Evolutionary conservation across 192 early-diverging fungal genomes (phyloP).

Genomic region (Podila minutissima): DNA sequence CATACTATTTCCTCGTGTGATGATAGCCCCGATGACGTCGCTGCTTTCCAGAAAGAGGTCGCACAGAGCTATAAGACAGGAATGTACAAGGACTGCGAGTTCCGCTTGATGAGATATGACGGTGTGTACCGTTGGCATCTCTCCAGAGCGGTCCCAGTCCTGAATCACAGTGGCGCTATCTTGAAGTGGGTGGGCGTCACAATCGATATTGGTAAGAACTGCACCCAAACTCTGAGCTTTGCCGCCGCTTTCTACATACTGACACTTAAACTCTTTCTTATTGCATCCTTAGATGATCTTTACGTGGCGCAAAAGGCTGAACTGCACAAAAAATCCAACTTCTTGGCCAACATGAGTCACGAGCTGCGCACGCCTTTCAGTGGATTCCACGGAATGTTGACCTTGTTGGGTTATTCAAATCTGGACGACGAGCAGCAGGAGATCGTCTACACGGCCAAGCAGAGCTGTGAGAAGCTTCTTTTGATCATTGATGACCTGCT

Average conservation of each 20-base stretch:
- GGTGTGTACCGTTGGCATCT: constrained; percentile 50
- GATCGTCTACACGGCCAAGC: constrained; percentile 59
- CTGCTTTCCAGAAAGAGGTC: constrained; percentile 44
- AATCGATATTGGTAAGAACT: constrained; percentile 41
- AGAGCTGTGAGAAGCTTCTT: constrained; percentile 59
- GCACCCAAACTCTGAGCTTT: no score
- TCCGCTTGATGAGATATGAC: constrained; percentile 47
- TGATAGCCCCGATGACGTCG: constrained; percentile 48
- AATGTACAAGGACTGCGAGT: constrained; percentile 51
- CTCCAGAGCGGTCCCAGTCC: constrained; percentile 30
- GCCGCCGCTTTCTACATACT: no score
- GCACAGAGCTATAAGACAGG: constrained; percentile 49
- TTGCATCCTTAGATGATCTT: constrained; percentile 26
- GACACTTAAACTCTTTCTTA: no score
- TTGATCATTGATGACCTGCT: constrained; percentile 56
- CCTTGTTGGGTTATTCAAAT: constrained; percentile 55
- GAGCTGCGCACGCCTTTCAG: constrained; percentile 56
- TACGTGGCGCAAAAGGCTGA: constrained; percentile 55
- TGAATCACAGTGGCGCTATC: constrained; percentile 42
- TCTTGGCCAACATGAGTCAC: constrained; percentile 61
- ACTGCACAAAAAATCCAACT: constrained; percentile 56
- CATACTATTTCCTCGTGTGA: not conserved
- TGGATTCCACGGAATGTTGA: constrained; percentile 65
- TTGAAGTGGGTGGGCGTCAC: constrained; percentile 48
- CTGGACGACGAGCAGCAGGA: constrained; percentile 61